Percentiles rank a stretch among this genome's conserved stretches.
These are phyloP conservation scores for Pugionium cornutum DNA, from an alignment of 345 rosid genomes.

Conservation along the genomic window DNA sequence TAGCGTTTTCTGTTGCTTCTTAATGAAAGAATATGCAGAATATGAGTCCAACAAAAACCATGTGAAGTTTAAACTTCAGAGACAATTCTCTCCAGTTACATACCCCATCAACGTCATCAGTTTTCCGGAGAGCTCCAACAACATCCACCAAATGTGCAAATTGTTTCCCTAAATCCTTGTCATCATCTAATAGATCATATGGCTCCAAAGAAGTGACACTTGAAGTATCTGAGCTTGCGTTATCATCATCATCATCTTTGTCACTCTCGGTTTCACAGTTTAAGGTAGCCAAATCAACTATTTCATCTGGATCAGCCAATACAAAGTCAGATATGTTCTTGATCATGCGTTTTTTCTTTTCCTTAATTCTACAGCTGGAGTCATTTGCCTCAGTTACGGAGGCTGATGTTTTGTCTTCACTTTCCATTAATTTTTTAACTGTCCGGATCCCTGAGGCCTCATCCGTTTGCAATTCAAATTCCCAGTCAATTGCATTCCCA, in stretches of 20 bases:
- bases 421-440: conserved; percentile 34
- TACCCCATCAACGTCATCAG: conserved; percentile 92
- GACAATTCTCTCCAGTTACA: conserved; percentile 38
- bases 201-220: conserved; percentile 87
- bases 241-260: conserved; percentile 57
- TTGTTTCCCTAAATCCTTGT: conserved; percentile 64
- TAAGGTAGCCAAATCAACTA: conserved; percentile 72
- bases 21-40: background rate
- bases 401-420: conserved; percentile 36
- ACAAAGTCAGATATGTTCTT: conserved; percentile 48
- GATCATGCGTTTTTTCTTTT: conserved; percentile 43
- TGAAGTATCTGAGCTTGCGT: conserved; percentile 62
- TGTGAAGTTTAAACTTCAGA: conserved; percentile 18
- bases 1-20: conserved; percentile 8
- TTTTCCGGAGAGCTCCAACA: conserved; percentile 85
- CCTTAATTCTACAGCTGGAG: conserved; percentile 26
- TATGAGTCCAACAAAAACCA: background rate
- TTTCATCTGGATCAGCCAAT: conserved; percentile 84
- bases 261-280: conserved; percentile 60
- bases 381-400: conserved; percentile 41
- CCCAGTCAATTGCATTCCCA: conserved; percentile 84
- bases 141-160: conserved; percentile 86
- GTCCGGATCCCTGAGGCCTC: conserved; percentile 36
- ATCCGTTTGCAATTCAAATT: conserved; percentile 55
- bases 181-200: conserved; percentile 86